phyloP scores from a whole-genome alignment of 331 rosid genomes.

The Ulmus americana region DNA sequence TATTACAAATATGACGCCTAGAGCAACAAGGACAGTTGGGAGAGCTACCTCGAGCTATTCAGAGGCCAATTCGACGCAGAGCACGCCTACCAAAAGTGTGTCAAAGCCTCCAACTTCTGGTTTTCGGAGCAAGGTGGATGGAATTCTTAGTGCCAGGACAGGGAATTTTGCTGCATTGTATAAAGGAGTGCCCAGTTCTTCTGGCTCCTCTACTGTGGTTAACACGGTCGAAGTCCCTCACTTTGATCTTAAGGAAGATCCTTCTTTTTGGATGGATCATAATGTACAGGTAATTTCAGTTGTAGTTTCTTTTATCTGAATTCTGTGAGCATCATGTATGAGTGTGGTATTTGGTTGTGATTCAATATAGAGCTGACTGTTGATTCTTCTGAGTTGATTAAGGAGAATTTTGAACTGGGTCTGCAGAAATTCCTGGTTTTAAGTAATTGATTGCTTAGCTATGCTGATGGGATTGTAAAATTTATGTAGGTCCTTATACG shows the following conservation, averaged over 20 bases:
- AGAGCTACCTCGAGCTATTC: slow-evolving; percentile 48
- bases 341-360: not conserved
- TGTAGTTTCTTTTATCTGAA: not conserved
- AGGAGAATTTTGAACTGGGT: not conserved
- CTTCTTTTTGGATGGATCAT: slow-evolving; percentile 92
- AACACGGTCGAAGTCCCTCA: slow-evolving; percentile 87
- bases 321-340: not conserved
- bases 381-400: not conserved
- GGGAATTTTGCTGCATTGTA: slow-evolving; percentile 62
- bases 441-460: slow-evolving; percentile 13
- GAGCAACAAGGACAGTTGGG: slow-evolving; percentile 38
- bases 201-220: slow-evolving; percentile 44
- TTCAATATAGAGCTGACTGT: not conserved
- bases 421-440: slow-evolving; percentile 2
- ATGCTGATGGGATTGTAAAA: slow-evolving; percentile 19
- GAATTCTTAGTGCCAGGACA: slow-evolving; percentile 41
- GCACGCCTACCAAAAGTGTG: slow-evolving; percentile 78
- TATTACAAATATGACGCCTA: slow-evolving; percentile 49
- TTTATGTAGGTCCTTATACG: slow-evolving; percentile 70
- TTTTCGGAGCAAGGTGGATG: slow-evolving; percentile 64
- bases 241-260: slow-evolving; percentile 90
- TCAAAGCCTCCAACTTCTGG: slow-evolving; percentile 59
- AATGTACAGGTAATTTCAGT: slow-evolving; percentile 68
- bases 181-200: slow-evolving; percentile 56
- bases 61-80: slow-evolving; percentile 67